A percentile compares a stretch with the other conserved stretches of the same genome.
Evolutionary conservation across 2,329 filamentous ascomycete genomes (phyloP).

Genomic region (Pezicula carpinea): DNA sequence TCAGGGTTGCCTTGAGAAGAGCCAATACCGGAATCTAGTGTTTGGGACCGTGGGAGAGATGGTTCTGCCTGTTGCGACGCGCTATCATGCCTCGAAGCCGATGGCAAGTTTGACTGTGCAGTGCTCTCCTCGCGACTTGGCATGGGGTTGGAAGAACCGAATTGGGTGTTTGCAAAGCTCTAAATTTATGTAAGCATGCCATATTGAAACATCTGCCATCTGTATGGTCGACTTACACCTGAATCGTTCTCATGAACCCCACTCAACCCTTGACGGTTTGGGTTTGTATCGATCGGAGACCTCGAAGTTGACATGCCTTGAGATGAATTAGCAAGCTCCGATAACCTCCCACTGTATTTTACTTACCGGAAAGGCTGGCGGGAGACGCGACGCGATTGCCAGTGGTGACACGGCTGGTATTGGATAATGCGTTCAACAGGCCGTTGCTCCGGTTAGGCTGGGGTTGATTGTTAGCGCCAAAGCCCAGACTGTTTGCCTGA

Average conservation of each 20-base stretch:
- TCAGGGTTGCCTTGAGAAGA: slow-evolving; percentile 21
- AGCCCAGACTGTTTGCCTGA: slow-evolving; percentile 37
- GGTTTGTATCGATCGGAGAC: slow-evolving; percentile 21
- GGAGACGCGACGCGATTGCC: slow-evolving; percentile 25
- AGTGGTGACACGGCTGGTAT: slow-evolving; percentile 48
- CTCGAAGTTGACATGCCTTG: slow-evolving; percentile 22
- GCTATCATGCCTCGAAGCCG: slow-evolving; percentile 16
- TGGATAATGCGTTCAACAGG: slow-evolving; percentile 59
- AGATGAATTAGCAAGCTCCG: slow-evolving; percentile 4
- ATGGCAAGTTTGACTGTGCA: slow-evolving; percentile 17
- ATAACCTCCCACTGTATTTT: slow-evolving; percentile 3
- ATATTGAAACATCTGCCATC: too few relatives aligned
- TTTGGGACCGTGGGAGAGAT: slow-evolving; percentile 13
- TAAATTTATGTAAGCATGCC: slow-evolving; percentile 4
- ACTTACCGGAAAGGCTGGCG: slow-evolving; percentile 23
- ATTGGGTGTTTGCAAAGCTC: slow-evolving; percentile 21
- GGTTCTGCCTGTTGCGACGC: slow-evolving; percentile 14
- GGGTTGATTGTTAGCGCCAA: slow-evolving; percentile 28
- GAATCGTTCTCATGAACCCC: slow-evolving; percentile 18
- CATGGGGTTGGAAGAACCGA: slow-evolving; percentile 15
- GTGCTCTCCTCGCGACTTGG: slow-evolving; percentile 16
- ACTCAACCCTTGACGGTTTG: slow-evolving; percentile 16
- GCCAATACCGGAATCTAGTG: slow-evolving; percentile 13
- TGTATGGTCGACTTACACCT: slow-evolving; percentile 12
- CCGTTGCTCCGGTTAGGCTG: slow-evolving; percentile 52